Evolutionary conservation across 2,329 filamentous ascomycete genomes (phyloP).

Genomic region (Nemania diffusa): DNA sequence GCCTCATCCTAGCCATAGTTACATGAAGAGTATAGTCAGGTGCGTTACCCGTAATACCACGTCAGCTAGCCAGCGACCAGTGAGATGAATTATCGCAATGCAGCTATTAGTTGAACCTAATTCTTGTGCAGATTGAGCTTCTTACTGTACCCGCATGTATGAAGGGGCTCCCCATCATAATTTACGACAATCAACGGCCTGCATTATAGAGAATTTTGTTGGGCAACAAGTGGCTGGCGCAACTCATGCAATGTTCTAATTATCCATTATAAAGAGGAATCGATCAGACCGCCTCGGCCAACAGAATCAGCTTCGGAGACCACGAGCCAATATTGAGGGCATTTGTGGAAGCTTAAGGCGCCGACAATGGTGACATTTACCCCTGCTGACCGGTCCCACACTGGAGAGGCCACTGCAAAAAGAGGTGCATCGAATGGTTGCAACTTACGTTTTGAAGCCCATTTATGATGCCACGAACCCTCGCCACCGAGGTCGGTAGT

Average conservation of each 20-base stretch:
- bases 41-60: not conserved
- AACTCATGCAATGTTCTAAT: not conserved
- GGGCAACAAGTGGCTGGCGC: not conserved
- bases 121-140: not conserved
- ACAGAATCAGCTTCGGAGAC: not conserved
- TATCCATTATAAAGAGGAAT: not conserved
- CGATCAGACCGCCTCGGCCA: not conserved
- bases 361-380: not conserved
- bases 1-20: not conserved
- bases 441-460: too few species aligned
- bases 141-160: not conserved
- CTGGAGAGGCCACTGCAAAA: not conserved
- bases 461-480: too few species aligned
- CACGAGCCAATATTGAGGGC: not conserved
- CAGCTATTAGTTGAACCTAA: not conserved
- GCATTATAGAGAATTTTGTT: not conserved
- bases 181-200: not conserved
- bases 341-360: too few species aligned
- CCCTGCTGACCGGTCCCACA: not conserved
- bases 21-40: not conserved
- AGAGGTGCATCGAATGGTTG: not conserved
- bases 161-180: too few species aligned
- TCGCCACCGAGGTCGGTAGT: too few species aligned
- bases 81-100: not conserved
- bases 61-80: not conserved